Evolutionary conservation across 164 flowering plant species (phyloP), one percentile per base, ranked within the genome.

Genomic region (Annona squamosa): DNA sequence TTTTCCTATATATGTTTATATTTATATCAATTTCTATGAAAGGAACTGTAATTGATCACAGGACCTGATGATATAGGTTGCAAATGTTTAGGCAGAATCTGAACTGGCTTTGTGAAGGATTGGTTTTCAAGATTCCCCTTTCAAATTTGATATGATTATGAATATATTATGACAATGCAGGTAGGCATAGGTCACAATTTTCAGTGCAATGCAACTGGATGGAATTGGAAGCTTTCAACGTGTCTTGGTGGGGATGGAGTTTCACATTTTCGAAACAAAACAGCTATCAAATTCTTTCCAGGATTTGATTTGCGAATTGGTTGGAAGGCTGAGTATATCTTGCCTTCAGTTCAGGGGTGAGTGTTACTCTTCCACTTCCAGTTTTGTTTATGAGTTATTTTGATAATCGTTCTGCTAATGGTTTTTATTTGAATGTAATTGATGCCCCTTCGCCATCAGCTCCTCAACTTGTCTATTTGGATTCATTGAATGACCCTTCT

Each of bases 191-290:
- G 96, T 70, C 98, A 93, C 76, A 91, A 84, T 81, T 91, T 93
- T 78, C 85, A 82, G 71, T 70, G 83, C 78, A 79, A 88, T 76
- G 84, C 94, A 17, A 89, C 86, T 77, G 93, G 93, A 56, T 94
- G 92, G 94, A 91, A 92, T 80, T 94, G 98, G 98, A 90, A 89
- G 79, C 88, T 94, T 48, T 85, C 90, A 13, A 83, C 97, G 57
- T 86, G 94, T 81, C 87, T 85, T 68, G 98, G 97, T 59, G 97
- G 96, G 65, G 96, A 94, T 81, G 96, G 94, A 46, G 37, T 94
- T 56, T 94, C 98, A 19, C 84, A 90, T 69, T 85, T 94, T 72
- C 86, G 85, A 66, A 94, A 94, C 74, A 94, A 94, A 80, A 87
- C 94, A 63, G 77, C 96, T 41, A 43, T 90, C 65, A 88, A 92